These are phyloP conservation scores for Gossypium herbaceum DNA, from an alignment of 345 rosid species.

Conservation along the genomic window DNA sequence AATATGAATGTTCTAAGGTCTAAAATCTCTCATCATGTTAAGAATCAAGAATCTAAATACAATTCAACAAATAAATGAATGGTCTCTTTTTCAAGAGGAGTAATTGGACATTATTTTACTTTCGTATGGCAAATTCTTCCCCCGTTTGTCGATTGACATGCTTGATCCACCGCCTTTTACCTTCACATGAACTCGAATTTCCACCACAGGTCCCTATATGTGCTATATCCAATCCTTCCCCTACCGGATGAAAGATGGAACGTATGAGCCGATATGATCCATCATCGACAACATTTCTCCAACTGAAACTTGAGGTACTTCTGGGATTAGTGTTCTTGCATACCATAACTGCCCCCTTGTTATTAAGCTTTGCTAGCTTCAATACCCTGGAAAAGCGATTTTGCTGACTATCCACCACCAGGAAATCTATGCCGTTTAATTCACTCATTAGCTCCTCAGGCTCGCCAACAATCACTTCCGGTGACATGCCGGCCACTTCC, in stretches of 20 bases:
- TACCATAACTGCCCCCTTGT: conserved; percentile 66
- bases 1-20: not conserved
- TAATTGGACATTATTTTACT: conserved; percentile 19
- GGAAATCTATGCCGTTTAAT: conserved; percentile 63
- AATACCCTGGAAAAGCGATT: conserved; percentile 49
- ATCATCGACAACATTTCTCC: conserved; percentile 56
- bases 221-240: conserved; percentile 79
- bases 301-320: conserved; percentile 38
- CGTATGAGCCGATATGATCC: conserved; percentile 49
- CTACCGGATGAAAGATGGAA: conserved; percentile 75
- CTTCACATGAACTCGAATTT: conserved; percentile 27
- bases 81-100: not conserved
- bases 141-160: conserved; percentile 75
- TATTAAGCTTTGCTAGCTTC: conserved; percentile 52
- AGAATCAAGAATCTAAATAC: not conserved
- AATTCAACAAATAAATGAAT: not conserved
- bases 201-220: conserved; percentile 53
- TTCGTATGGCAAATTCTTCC: conserved; percentile 68
- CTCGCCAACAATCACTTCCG: conserved; percentile 55
- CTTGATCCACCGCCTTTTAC: conserved; percentile 57
- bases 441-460: conserved; percentile 40
- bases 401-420: conserved; percentile 69
- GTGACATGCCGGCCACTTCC: conserved; percentile 35
- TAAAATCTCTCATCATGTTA: conserved; percentile 8
- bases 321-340: conserved; percentile 66